Conservation (phyloP, 495 filamentous ascomycete genomes). For the Ramalina intermedia region DNA sequence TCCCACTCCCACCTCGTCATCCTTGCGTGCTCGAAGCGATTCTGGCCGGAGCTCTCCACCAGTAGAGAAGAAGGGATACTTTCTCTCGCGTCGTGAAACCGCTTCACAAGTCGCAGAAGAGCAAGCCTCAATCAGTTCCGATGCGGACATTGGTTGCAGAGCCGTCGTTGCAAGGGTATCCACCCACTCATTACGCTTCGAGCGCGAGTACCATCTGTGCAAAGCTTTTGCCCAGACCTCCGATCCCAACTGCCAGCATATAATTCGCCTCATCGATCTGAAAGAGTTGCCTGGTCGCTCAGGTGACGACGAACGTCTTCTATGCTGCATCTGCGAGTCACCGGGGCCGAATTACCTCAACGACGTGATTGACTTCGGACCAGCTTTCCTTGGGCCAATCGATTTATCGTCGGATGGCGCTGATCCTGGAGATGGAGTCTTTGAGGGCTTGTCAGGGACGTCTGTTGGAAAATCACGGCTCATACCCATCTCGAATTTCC, state of each 20-base stretch:
- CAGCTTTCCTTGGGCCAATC: conserved; percentile 48
- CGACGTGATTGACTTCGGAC: conserved; percentile 59
- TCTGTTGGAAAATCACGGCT: conserved; percentile 24
- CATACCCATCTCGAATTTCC: conserved; percentile 56
- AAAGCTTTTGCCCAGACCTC: conserved; percentile 53
- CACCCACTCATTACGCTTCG: conserved; percentile 61
- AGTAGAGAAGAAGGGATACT: conserved; percentile 15
- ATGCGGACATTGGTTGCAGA: conserved; percentile 29
- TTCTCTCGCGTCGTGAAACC: background rate
- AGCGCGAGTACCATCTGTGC: conserved; percentile 70
- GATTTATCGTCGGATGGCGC: conserved; percentile 33
- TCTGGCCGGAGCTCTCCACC: conserved; percentile 33
- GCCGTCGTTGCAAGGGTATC: conserved; percentile 65
- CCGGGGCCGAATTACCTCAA: conserved; percentile 59
- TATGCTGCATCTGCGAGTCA: conserved; percentile 67
- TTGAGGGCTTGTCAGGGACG: conserved; percentile 15
- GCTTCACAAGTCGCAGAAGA: conserved; percentile 29
- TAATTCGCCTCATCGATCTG: conserved; percentile 60
- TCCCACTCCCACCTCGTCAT: conserved; percentile 21
- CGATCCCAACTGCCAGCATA: conserved; percentile 60
- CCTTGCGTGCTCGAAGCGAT: conserved; percentile 27
- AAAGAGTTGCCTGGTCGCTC: conserved; percentile 47
- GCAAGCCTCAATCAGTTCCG: conserved; percentile 22
- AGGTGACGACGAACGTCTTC: conserved; percentile 47
- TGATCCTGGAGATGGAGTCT: conserved; percentile 20